These are phyloP conservation scores for Lentinula sp. DNA, from an alignment of 768 basidiomycete genomes.

Conservation along the genomic window DNA sequence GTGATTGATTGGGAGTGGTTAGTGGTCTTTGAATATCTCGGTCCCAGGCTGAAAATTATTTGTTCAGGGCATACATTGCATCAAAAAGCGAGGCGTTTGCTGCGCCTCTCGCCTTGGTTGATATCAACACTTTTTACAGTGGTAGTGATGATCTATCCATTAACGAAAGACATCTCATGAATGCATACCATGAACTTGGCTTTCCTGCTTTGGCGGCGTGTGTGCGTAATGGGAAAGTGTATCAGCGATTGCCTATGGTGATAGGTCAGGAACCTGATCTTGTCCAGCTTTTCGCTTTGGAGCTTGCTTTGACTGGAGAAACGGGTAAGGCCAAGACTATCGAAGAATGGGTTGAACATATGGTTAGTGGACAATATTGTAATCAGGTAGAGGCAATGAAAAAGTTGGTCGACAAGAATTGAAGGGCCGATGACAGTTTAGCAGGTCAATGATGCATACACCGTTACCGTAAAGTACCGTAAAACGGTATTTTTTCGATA, in stretches of 20 bases:
- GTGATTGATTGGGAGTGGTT: conserved; percentile 22
- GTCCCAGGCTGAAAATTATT: not conserved
- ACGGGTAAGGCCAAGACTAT: not conserved
- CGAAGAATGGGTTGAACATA: not conserved
- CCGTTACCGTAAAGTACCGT: too few relatives aligned
- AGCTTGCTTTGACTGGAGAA: not conserved
- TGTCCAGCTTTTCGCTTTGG: not conserved
- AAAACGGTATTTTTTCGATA: too few relatives aligned
- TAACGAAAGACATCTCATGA: not conserved
- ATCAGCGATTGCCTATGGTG: not conserved
- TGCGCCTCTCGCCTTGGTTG: not conserved
- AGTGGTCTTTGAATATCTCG: not conserved
- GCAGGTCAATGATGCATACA: too few relatives aligned
- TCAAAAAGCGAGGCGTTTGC: not conserved
- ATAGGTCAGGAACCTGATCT: not conserved
- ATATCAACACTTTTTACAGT: not conserved
- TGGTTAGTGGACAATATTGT: too few relatives aligned
- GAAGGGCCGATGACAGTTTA: too few relatives aligned
- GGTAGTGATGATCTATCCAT: not conserved
- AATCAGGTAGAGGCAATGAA: too few relatives aligned
- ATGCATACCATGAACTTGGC: not conserved
- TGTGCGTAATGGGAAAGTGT: not conserved
- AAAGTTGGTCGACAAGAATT: too few relatives aligned
- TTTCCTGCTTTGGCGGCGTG: not conserved
- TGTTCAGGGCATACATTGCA: not conserved